Conservation (phyloP, 176 grass and related monocot species). For the Themeda triandra region DNA sequence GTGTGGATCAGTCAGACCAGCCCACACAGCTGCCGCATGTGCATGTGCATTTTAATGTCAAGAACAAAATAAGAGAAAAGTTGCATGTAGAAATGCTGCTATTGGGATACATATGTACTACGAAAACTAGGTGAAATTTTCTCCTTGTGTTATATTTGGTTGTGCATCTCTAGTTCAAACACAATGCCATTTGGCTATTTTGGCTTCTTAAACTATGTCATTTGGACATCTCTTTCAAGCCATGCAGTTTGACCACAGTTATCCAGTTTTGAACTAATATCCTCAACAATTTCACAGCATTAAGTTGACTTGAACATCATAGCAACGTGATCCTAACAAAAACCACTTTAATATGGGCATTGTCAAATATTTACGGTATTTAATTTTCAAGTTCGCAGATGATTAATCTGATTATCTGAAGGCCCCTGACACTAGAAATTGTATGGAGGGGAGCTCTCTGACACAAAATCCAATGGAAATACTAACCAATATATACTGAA, state of each 20-base stretch:
- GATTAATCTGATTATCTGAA: background rate
- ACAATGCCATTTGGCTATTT: background rate
- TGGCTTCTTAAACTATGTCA: background rate
- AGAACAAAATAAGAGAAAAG: no score
- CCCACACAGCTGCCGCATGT: no score
- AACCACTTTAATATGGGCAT: background rate
- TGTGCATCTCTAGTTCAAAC: background rate
- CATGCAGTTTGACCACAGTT: background rate
- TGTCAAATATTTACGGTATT: background rate
- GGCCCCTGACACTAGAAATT: background rate
- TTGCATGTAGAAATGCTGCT: no score
- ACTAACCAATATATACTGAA: no score
- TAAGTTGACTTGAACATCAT: background rate
- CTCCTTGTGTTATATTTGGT: background rate
- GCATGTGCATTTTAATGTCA: no score
- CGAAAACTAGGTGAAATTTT: background rate
- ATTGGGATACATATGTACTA: background rate
- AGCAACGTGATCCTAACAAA: background rate
- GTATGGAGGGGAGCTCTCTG: background rate
- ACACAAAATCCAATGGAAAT: background rate
- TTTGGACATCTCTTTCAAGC: background rate
- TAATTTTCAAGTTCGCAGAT: background rate
- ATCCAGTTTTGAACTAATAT: background rate
- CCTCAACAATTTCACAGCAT: background rate
- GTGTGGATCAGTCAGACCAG: no score